These are phyloP conservation scores for Termitomyces sp. DNA, from an alignment of 768 basidiomycete genomes.

Conservation along the genomic window DNA sequence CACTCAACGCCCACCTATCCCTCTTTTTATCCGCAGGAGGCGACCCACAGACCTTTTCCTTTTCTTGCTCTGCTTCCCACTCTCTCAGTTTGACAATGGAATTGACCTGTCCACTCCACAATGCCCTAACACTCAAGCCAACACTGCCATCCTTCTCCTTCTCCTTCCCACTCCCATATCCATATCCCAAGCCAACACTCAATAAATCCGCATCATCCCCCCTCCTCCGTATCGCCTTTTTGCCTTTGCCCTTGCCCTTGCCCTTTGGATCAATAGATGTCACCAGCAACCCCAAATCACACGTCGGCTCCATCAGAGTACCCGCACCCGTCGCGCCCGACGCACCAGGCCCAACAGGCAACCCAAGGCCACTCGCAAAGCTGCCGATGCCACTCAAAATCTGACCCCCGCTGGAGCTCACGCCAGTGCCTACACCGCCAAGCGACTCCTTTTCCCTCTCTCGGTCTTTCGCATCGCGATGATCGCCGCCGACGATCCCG, in stretches of 20 bases:
- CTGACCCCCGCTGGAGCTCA: constrained; percentile 26
- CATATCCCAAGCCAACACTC: constrained; percentile 11
- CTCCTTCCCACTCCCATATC: constrained; percentile 10
- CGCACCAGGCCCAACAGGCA: constrained; percentile 30
- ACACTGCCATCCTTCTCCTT: constrained; percentile 30
- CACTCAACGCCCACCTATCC: constrained; percentile 27
- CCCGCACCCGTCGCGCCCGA: constrained; percentile 25
- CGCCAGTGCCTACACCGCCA: constrained; percentile 12
- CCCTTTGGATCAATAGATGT: constrained; percentile 33
- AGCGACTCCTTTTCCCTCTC: constrained; percentile 6
- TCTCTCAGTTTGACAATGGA: constrained; percentile 34
- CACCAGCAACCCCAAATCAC: constrained; percentile 51
- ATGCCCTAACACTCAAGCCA: constrained; percentile 30
- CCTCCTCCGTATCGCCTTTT: constrained; percentile 17
- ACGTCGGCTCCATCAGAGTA: constrained; percentile 39
- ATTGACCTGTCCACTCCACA: constrained; percentile 41
- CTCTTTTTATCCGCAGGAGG: constrained; percentile 4
- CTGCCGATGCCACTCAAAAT: constrained; percentile 38
- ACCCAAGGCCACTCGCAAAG: constrained; percentile 32
- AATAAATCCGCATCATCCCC: constrained; percentile 14
- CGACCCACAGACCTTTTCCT: not conserved
- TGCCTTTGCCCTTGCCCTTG: constrained; percentile 16
- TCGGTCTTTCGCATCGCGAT: not conserved
- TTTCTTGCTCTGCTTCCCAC: constrained; percentile 23
- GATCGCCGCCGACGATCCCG: constrained; percentile 8